phyloP scores from a whole-genome alignment of 106 monocot species.

The Vanilla planifolia region DNA sequence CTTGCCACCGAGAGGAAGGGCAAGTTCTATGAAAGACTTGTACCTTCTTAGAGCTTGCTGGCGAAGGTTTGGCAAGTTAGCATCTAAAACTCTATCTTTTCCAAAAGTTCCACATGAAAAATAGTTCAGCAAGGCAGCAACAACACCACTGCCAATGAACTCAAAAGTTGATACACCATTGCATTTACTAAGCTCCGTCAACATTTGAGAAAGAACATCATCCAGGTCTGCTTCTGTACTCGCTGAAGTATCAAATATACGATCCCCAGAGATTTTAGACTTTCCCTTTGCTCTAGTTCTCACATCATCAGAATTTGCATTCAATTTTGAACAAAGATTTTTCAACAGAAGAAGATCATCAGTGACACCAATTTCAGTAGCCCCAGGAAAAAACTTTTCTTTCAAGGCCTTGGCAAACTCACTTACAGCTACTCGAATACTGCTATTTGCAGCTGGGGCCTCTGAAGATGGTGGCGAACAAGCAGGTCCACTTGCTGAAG shows the following conservation, averaged over 20 bases:
- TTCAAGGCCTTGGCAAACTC: conserved; percentile 73
- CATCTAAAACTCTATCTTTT: conserved; percentile 68
- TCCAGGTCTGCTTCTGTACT: conserved; percentile 56
- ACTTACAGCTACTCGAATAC: conserved; percentile 72
- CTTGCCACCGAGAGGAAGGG: conserved; percentile 39
- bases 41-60: conserved; percentile 68
- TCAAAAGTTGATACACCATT: conserved; percentile 99
- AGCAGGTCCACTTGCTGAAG: conserved; percentile 24
- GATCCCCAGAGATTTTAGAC: conserved; percentile 43
- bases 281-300: conserved; percentile 78
- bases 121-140: conserved; percentile 75
- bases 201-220: conserved; percentile 51
- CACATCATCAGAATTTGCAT: conserved; percentile 42
- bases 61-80: conserved; percentile 69
- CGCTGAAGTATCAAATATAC: conserved; percentile 45
- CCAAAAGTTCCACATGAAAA: conserved; percentile 87
- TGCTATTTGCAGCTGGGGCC: conserved; percentile 46
- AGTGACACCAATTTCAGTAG: conserved; percentile 66
- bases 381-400: conserved; percentile 80
- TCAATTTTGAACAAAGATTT: conserved; percentile 70
- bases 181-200: conserved; percentile 69
- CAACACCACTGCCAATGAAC: conserved; percentile 98
- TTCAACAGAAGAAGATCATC: conserved; percentile 81
- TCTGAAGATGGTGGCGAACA: conserved; percentile 37
- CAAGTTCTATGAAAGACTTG: conserved; percentile 66